Evolutionary conservation across 805 yeast genomes (phyloP).

Genomic region (Candida maris): DNA sequence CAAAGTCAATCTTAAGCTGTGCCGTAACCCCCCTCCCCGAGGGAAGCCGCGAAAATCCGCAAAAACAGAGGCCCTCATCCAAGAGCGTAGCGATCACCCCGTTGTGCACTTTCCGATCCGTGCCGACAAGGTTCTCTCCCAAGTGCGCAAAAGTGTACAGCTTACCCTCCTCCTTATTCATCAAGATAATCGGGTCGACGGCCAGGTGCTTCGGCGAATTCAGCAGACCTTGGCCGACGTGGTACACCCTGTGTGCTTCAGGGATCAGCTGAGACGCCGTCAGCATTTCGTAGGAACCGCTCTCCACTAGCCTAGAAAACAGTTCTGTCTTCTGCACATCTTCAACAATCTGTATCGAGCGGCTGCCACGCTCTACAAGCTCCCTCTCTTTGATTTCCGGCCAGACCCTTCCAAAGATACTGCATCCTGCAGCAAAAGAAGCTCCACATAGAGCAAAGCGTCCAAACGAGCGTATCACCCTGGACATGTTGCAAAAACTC

Average conservation of each 20-base stretch:
- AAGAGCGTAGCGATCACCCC: slow-evolving; percentile 75
- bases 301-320: slow-evolving; percentile 23
- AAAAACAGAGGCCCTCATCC: slow-evolving; percentile 81
- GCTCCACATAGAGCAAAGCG: slow-evolving; percentile 12
- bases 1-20: slow-evolving; percentile 58
- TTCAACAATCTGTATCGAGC: slow-evolving; percentile 25
- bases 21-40: slow-evolving; percentile 89
- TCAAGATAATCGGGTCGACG: slow-evolving; percentile 70
- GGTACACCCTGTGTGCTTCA: slow-evolving; percentile 53
- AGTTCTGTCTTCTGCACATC: slow-evolving; percentile 25
- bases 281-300: slow-evolving; percentile 24
- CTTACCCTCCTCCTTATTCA: slow-evolving; percentile 47
- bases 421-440: slow-evolving; percentile 29
- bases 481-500: slow-evolving; percentile 5
- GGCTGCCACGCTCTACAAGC: slow-evolving; percentile 16
- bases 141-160: slow-evolving; percentile 65
- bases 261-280: slow-evolving; percentile 49
- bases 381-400: slow-evolving; percentile 18
- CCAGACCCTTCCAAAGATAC: slow-evolving; percentile 31
- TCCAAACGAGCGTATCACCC: slow-evolving; percentile 6
- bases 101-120: slow-evolving; percentile 72
- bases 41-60: slow-evolving; percentile 83
- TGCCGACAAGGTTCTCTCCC: slow-evolving; percentile 62
- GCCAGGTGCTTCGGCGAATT: slow-evolving; percentile 66
- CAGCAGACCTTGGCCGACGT: slow-evolving; percentile 69